Conservation (phyloP, 75 land plant species). For the Azolla pinnata region DNA sequence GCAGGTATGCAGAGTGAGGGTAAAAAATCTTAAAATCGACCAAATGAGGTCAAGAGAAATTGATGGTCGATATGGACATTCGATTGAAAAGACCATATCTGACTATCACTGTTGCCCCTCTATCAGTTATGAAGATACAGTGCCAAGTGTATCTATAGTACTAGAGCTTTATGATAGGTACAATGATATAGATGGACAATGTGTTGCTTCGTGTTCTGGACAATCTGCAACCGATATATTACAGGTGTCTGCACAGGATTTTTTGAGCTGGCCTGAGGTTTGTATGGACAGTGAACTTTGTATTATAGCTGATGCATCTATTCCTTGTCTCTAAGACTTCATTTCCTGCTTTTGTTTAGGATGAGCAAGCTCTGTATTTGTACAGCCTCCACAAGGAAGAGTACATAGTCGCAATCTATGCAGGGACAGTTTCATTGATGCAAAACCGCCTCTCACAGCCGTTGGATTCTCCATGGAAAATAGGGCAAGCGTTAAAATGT, state of each 20-base stretch:
- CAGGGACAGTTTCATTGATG: conserved; percentile 12
- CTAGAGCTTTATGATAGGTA: conserved; percentile 1
- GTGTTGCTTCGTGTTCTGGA: conserved; percentile 6
- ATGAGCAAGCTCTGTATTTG: conserved; percentile 82
- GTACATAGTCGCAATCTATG: conserved; percentile 48
- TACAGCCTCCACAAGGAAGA: conserved; percentile 56
- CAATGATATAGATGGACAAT: conserved; percentile 1
- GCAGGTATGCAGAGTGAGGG: conserved; percentile 19
- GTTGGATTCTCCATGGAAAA: conserved; percentile 36
- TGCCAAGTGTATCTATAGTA: not conserved
- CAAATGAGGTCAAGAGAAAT: not conserved
- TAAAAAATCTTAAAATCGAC: conserved; percentile 6
- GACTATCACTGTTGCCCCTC: conserved; percentile 6
- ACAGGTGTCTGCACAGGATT: conserved; percentile 10
- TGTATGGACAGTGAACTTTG: not conserved
- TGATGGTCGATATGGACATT: conserved; percentile 7
- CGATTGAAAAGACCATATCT: not conserved
- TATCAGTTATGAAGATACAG: conserved; percentile 6
- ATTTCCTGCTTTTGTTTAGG: conserved; percentile 26
- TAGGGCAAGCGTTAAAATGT: conserved; percentile 48
- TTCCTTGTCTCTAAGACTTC: not conserved
- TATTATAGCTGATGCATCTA: not conserved
- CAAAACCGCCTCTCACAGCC: not conserved
- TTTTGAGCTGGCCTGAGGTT: conserved; percentile 22
- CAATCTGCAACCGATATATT: conserved; percentile 12